Conservation (phyloP, 2,329 filamentous ascomycete genomes). For the Botryotinia narcissicola region DNA sequence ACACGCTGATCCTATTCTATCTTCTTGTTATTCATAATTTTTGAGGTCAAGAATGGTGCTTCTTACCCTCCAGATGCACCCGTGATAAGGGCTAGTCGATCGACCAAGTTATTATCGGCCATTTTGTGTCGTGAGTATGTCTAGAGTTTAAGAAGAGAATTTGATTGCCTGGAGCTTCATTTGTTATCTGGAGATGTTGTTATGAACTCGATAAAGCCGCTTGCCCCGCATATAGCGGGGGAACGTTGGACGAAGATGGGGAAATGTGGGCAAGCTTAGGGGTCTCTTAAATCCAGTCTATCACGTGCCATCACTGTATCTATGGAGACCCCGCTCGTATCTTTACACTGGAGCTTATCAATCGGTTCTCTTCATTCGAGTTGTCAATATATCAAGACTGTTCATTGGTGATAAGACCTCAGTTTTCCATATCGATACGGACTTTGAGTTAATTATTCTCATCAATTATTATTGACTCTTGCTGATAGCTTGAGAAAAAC, state of each 20-base stretch:
- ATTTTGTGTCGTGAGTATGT: background rate
- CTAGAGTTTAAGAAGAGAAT: background rate
- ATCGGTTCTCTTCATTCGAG: background rate
- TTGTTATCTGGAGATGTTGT: background rate
- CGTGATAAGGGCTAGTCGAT: slow-evolving; percentile 57
- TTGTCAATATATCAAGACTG: background rate
- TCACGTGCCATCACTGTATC: background rate
- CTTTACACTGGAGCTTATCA: background rate
- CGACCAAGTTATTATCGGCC: slow-evolving; percentile 47
- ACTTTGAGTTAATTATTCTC: background rate
- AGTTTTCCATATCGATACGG: background rate
- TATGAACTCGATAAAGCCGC: background rate
- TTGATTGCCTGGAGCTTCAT: background rate
- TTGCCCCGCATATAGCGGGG: background rate
- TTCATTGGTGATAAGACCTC: background rate
- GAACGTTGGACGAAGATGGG: background rate
- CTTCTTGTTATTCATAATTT: background rate
- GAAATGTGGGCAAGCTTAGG: background rate
- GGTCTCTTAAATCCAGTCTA: background rate
- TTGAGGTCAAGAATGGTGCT: background rate
- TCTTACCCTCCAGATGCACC: slow-evolving; percentile 59
- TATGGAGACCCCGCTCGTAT: too few relatives aligned
- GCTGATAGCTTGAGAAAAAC: background rate
- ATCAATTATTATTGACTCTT: background rate
- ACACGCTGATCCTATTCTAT: slow-evolving; percentile 59